These are phyloP conservation scores for Pythium rhizo-oryzae DNA, from an alignment of 352 stramenopile genomes.

Conservation along the genomic window DNA sequence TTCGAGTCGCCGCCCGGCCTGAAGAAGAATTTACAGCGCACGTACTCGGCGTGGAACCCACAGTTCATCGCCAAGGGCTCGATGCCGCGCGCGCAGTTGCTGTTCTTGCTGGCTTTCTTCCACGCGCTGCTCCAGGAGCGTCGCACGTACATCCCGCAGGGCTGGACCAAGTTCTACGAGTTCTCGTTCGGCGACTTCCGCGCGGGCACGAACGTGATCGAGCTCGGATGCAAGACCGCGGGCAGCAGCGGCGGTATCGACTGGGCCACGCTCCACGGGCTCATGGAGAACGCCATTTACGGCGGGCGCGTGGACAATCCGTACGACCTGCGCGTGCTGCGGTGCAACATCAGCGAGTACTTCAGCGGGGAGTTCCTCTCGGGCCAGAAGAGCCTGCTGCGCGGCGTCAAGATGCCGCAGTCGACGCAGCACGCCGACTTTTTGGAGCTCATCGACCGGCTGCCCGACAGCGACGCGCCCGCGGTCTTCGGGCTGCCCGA, in stretches of 20 bases:
- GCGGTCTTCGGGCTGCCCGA: constrained; percentile 91
- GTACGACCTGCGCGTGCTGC: constrained; percentile 92
- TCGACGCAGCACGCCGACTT: constrained; percentile 66
- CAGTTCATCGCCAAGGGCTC: constrained; percentile 68
- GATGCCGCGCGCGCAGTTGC: constrained; percentile 55
- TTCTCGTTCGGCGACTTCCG: constrained; percentile 95
- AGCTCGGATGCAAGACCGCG: constrained; percentile 55
- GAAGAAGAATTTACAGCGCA: constrained; percentile 96
- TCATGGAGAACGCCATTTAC: constrained; percentile 97
- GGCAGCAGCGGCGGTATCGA: constrained; percentile 56
- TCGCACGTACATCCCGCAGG: constrained; percentile 94
- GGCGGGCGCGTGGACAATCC: constrained; percentile 94
- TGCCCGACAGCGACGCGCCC: constrained; percentile 77
- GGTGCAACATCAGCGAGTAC: constrained; percentile 85
- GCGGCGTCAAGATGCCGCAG: constrained; percentile 75
- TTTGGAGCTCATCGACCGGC: constrained; percentile 68
- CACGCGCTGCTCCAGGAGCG: constrained; percentile 86
- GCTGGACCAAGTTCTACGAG: constrained; percentile 97
- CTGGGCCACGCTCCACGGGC: constrained; percentile 90
- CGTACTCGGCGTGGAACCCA: constrained; percentile 84
- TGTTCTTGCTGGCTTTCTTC: constrained; percentile 92
- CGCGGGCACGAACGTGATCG: constrained; percentile 92
- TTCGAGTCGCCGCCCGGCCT: constrained; percentile 95
- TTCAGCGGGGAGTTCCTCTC: constrained; percentile 84
- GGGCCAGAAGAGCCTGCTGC: constrained; percentile 60